phyloP scores from a whole-genome alignment of 441 rosid genomes.

The Francoa sonchifolia region DNA sequence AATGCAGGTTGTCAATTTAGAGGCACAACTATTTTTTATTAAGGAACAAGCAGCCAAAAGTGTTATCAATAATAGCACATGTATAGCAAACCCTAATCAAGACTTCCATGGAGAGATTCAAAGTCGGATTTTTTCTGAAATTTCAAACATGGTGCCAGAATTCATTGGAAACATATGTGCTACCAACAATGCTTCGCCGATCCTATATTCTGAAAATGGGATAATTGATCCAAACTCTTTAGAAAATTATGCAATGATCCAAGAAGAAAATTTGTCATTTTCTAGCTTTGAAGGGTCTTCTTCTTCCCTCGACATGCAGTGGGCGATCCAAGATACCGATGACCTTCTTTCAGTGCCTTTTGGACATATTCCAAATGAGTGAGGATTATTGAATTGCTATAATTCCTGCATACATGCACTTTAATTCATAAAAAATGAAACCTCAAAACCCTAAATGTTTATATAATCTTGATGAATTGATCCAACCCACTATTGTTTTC shows the following conservation, averaged over 20 bases:
- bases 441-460: slow-evolving; percentile 33
- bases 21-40: slow-evolving; percentile 67
- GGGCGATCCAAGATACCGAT: slow-evolving; percentile 35
- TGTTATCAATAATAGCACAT: slow-evolving; percentile 18
- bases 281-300: slow-evolving; percentile 32
- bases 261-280: slow-evolving; percentile 27
- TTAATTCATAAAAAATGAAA: slow-evolving; percentile 30
- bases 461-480: slow-evolving; percentile 13
- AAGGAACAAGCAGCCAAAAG: slow-evolving; percentile 67
- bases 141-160: slow-evolving; percentile 18
- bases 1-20: slow-evolving; percentile 66
- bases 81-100: slow-evolving; percentile 29
- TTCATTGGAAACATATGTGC: slow-evolving; percentile 16
- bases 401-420: slow-evolving; percentile 33
- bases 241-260: slow-evolving; percentile 23
- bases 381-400: slow-evolving; percentile 27
- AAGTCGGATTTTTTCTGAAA: slow-evolving; percentile 25
- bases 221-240: slow-evolving; percentile 21
- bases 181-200: slow-evolving; percentile 1
- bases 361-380: slow-evolving; percentile 35
- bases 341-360: slow-evolving; percentile 47
- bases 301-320: slow-evolving; percentile 23
- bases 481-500: slow-evolving; percentile 15
- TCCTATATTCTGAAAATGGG: slow-evolving; percentile 19
- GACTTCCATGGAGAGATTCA: slow-evolving; percentile 25